phyloP scores from a whole-genome alignment of 2,329 filamentous ascomycete genomes.

The Arthrobotrys sphaeroides region DNA sequence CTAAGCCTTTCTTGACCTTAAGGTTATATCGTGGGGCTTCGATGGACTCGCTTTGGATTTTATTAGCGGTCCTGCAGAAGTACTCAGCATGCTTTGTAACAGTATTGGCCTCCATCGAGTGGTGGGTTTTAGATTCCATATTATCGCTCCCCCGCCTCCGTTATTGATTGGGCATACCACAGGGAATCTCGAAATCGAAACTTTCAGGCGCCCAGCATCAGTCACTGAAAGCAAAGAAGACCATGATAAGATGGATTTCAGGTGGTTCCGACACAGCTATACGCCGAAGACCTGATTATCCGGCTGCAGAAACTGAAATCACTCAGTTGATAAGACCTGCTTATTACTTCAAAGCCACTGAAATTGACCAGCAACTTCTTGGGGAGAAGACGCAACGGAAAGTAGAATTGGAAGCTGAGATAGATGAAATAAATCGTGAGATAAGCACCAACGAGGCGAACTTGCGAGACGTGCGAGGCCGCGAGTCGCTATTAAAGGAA shows the following conservation, averaged over 20 bases:
- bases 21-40: slow-evolving; percentile 66
- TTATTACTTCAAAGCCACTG: slow-evolving; percentile 78
- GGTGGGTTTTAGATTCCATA: not conserved
- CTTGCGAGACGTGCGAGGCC: slow-evolving; percentile 69
- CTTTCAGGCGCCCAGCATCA: slow-evolving; percentile 26
- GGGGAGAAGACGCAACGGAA: slow-evolving; percentile 67
- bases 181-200: slow-evolving; percentile 63
- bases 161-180: not conserved
- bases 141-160: slow-evolving; percentile 70
- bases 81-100: slow-evolving; percentile 87
- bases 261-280: slow-evolving; percentile 7
- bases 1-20: not conserved
- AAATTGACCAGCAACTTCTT: slow-evolving; percentile 70
- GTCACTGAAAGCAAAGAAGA: slow-evolving; percentile 18
- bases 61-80: slow-evolving; percentile 79
- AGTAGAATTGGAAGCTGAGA: slow-evolving; percentile 60
- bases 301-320: slow-evolving; percentile 72
- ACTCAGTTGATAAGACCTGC: slow-evolving; percentile 71
- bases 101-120: slow-evolving; percentile 58
- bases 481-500: slow-evolving; percentile 62
- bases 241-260: slow-evolving; percentile 31
- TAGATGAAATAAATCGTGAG: slow-evolving; percentile 59
- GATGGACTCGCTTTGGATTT: slow-evolving; percentile 83
- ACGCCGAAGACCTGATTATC: slow-evolving; percentile 73
- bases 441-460: slow-evolving; percentile 61